Conservation (phyloP, 169 alveolate species). For the Plasmodium knowlesi region DNA sequence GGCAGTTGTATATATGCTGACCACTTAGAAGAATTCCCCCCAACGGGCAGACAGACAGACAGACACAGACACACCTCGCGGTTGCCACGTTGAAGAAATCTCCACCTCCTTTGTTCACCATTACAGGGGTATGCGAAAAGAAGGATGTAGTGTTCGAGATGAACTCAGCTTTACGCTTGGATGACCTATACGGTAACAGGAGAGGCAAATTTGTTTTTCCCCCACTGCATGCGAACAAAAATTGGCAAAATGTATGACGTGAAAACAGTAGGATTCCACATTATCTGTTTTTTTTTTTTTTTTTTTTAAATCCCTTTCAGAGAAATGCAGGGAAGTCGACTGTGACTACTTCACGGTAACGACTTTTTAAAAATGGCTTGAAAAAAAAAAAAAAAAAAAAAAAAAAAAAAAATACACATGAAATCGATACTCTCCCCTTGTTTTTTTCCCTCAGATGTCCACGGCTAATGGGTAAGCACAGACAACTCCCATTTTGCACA, state of each 20-base stretch:
- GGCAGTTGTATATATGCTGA: not conserved
- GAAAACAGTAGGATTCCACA: not conserved
- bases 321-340: conserved; percentile 41
- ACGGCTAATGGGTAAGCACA: conserved; percentile 74
- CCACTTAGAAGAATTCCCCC: not conserved
- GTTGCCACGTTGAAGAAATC: not conserved
- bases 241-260: not conserved
- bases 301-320: conserved; percentile 26
- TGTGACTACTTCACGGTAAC: conserved; percentile 75
- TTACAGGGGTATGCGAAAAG: conserved; percentile 73
- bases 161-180: conserved; percentile 44
- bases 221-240: not conserved
- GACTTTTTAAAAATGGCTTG: not conserved
- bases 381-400: not conserved
- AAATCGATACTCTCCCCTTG: not conserved
- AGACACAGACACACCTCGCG: not conserved
- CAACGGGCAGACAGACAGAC: not conserved
- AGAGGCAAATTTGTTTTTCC: not conserved
- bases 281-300: conserved; percentile 6
- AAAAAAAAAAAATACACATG: not conserved
- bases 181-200: conserved; percentile 49
- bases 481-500: not conserved
- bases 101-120: not conserved
- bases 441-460: conserved; percentile 52
- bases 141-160: conserved; percentile 50